Evolutionary conservation across 495 filamentous ascomycete species (phyloP), one percentile per base, ranked within the genome.

Genomic region (Tirmania nivea): DNA sequence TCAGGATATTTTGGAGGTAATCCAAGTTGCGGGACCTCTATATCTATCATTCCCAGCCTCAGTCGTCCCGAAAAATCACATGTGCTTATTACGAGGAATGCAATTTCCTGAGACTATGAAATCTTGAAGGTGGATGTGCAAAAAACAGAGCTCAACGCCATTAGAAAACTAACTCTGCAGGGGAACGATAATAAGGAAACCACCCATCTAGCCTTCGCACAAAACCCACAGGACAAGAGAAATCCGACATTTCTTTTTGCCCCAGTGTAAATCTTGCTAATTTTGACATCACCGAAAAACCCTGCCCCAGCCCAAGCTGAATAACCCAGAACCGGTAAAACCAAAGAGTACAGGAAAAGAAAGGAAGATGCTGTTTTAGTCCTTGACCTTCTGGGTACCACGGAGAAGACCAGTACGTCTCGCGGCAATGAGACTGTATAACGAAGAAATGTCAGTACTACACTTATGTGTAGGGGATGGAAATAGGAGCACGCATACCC

Each of bases 311-410:
- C 39, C 39, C 39, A 45, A 45, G 39, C 39, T 0, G 17, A 45
- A 45, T 45, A 45, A 45, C 39, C 39, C 39, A 45, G 39, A 45
- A 45, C 39, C 39, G 4, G 12, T 45, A 50, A 50, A 20, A 11
- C 25, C 10, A 49, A 47, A 47, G 7, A 47, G 2, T 19, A 14
- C 42, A 47, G 11, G 19, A 50, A 50, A 50, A 25, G 10, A 50
- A 50, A 52, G 14, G 2, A 50, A 12, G 7, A 1, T 47, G 42
- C 14, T 25, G 54, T 66, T 72, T n/a, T 84, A 88, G 67, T 97
- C 90, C 84, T 95, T 96, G 67, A 77, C 82, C 83, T 99, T 99
- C 76, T 96, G 92, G 66, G 90, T 95, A 84, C 90, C 90, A 70
- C 90, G 86, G 64, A 99, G 78, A 71, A 99, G 78, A 88, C 90